Base-by-base conservation (phyloP, 768 basidiomycete species). In the Mycena polygramma region DNA sequence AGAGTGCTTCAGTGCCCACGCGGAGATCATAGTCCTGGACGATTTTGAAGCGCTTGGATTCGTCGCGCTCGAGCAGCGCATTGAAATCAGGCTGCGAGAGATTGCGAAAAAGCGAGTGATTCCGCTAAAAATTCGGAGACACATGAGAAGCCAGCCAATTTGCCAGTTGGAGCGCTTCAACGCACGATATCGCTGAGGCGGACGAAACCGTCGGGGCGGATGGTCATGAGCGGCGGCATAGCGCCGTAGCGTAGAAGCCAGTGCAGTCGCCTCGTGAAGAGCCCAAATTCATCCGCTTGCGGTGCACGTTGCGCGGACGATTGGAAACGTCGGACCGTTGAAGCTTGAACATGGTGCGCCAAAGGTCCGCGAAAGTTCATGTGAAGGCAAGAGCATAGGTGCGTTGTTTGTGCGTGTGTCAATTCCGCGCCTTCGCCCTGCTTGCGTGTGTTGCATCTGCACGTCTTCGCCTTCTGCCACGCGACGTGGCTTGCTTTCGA, bases 211-310 rank as follows among this genome's bases (percentile, higher is more conserved):
- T 96, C 95, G 17, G 88, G 78, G 4, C 93, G 88, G 74, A 94
- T 87, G n/a, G 79, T 74, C 9, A 95, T 73, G 1, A 85, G 83
- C 61, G 90, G 87, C 43, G 86, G 85, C 61, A 83, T 81, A 15
- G 92, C 91, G 0, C 91, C 92, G 75, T 95, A 92, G 8, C 93
- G 87, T 17, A 95, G 84, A n/a, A 95, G 80, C 83, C 89, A 94
- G 55, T 61, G 59, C 20, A 73, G 46, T 13, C 61, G 19, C 24
- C 17, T 35, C 11, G 52, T 58, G 53, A 73, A 66, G 30, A 57
- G n/a, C 36, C 36, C 26, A 19, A 36, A 51, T 26, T 39, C 37
- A 3, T 26, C 37, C n/a, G 9, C 14, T 4, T 26, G 36, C 14
- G 9, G 46, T 8, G 61, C 1, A 22, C n/a, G 2, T 22, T 22